These are phyloP conservation scores for Coffea humblotiana DNA, from an alignment of 305 asterid species.

Conservation along the genomic window DNA sequence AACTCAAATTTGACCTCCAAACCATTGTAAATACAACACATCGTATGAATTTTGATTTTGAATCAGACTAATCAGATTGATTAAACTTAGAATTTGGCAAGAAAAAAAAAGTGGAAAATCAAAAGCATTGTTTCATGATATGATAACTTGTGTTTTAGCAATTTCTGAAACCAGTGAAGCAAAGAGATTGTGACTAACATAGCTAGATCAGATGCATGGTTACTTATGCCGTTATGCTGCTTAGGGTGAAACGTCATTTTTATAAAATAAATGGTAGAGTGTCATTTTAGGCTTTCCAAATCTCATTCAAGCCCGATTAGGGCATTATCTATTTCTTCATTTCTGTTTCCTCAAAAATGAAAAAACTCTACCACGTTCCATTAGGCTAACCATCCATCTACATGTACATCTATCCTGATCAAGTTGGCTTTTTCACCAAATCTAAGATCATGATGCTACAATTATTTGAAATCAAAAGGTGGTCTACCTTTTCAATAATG, in stretches of 20 bases:
- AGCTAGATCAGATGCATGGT: background rate
- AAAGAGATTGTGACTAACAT: background rate
- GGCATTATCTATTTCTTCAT: background rate
- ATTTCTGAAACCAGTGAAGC: background rate
- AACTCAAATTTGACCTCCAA: too few species aligned
- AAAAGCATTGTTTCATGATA: too few species aligned
- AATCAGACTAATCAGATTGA: too few species aligned
- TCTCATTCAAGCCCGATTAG: background rate
- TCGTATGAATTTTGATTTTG: too few species aligned
- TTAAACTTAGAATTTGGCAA: too few species aligned
- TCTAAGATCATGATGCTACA: background rate
- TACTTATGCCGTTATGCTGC: background rate
- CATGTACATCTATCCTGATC: background rate
- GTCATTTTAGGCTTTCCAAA: background rate
- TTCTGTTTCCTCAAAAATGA: background rate
- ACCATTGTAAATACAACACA: too few species aligned
- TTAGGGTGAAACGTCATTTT: background rate
- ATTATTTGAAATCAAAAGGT: constrained; percentile 3
- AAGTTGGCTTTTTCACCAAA: background rate
- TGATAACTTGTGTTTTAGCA: too few species aligned
- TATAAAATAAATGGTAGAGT: too few species aligned
- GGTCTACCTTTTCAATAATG: background rate
- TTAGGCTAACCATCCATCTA: background rate
- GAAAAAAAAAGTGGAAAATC: too few species aligned
- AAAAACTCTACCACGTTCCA: background rate